These are phyloP conservation scores for Thymus mandschuricus DNA, from an alignment of 257 asterid genomes.

Conservation along the genomic window DNA sequence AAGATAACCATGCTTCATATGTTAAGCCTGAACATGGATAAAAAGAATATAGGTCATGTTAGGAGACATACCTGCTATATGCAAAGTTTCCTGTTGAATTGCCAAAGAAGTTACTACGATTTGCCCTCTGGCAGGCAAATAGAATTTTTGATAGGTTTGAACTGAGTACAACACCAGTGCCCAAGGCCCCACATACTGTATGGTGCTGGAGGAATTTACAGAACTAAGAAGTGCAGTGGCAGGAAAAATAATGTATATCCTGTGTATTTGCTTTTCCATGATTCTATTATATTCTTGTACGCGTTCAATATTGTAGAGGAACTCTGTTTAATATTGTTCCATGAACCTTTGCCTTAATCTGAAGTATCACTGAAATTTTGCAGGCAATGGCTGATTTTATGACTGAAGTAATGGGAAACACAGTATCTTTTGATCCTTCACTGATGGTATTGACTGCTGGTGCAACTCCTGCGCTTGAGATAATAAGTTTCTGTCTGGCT, in stretches of 20 bases:
- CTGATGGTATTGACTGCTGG: slow-evolving; percentile 75
- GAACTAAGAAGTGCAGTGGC: too few relatives aligned
- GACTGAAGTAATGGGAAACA: slow-evolving; percentile 78
- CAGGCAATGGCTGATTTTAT: slow-evolving; percentile 94
- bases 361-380: slow-evolving; percentile 28
- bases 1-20: too few relatives aligned
- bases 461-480: slow-evolving; percentile 92
- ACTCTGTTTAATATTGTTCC: neutral
- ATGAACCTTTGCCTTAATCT: slow-evolving; percentile 23
- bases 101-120: too few relatives aligned
- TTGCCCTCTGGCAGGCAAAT: too few relatives aligned
- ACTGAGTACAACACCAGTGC: too few relatives aligned
- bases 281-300: slow-evolving; percentile 16
- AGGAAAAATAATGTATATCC: neutral
- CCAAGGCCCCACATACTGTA: too few relatives aligned
- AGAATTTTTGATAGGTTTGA: too few relatives aligned
- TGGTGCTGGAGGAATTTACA: too few relatives aligned
- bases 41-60: too few relatives aligned
- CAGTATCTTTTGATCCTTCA: slow-evolving; percentile 70
- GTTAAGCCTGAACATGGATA: too few relatives aligned
- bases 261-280: neutral
- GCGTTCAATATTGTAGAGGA: neutral
- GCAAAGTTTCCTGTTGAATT: too few relatives aligned
- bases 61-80: too few relatives aligned
- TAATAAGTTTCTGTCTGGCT: slow-evolving; percentile 84